Evolutionary conservation across 179 eudicot species (phyloP).

Genomic region (Monotropa hypopitys): DNA sequence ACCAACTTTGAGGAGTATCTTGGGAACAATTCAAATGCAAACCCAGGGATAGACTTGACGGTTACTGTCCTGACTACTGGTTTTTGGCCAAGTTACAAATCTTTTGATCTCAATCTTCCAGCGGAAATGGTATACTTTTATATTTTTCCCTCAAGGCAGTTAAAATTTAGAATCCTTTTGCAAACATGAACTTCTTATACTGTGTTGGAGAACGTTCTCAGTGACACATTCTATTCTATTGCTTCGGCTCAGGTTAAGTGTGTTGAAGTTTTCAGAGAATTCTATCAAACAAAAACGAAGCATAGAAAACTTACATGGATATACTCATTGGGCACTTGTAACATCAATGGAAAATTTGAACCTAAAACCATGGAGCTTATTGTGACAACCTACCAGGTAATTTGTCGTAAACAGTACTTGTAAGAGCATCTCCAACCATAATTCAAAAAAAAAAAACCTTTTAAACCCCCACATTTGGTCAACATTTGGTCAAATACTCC

Average conservation of each 20-base stretch:
- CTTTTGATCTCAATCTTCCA: slow-evolving; percentile 31
- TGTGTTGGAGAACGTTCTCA: too few species aligned
- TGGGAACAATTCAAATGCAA: slow-evolving; percentile 13
- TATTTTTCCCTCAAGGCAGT: too few species aligned
- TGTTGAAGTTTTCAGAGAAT: slow-evolving; percentile 57
- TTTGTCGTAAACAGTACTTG: too few species aligned
- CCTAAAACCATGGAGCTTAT: slow-evolving; percentile 45
- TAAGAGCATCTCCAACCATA: too few species aligned
- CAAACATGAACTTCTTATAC: too few species aligned
- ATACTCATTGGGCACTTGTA: slow-evolving; percentile 58
- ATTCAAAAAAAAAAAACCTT: too few species aligned
- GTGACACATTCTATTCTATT: too few species aligned
- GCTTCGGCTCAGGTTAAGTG: slow-evolving; percentile 63
- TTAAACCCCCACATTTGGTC: background rate
- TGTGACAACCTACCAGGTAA: slow-evolving; percentile 59
- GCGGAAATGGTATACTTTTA: slow-evolving; percentile 36
- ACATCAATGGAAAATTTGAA: slow-evolving; percentile 52
- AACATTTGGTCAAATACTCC: background rate
- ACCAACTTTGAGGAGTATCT: slow-evolving; percentile 29
- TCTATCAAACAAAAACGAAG: slow-evolving; percentile 52
- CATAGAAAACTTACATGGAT: slow-evolving; percentile 68
- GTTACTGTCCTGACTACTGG: slow-evolving; percentile 39
- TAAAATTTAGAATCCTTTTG: too few species aligned
- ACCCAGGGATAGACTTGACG: slow-evolving; percentile 34
- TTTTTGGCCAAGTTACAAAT: slow-evolving; percentile 39